Evolutionary conservation across 2,329 filamentous ascomycete genomes (phyloP).

Genomic region (Lachnellula suecica): DNA sequence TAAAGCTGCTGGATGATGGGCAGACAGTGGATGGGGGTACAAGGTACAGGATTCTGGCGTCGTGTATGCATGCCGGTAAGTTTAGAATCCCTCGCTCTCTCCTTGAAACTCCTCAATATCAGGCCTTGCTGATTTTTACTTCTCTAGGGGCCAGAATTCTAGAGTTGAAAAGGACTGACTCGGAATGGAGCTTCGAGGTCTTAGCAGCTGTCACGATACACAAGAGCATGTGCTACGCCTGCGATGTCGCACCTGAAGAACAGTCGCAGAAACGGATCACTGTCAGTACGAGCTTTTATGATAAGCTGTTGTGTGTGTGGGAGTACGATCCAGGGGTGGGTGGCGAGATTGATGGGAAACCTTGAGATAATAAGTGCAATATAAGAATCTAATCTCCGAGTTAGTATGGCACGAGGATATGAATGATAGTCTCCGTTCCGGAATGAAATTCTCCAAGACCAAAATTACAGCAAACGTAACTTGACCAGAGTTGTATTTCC

Average conservation of each 20-base stretch:
- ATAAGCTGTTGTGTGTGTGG: constrained; percentile 70
- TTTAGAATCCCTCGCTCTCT: not conserved
- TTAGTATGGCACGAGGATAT: no score
- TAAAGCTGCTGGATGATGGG: constrained; percentile 57
- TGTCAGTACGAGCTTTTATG: constrained; percentile 77
- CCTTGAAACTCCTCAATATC: no score
- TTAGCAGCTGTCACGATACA: constrained; percentile 78
- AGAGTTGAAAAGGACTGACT: constrained; percentile 7
- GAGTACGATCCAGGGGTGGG: constrained; percentile 27
- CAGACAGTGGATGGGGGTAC: constrained; percentile 1
- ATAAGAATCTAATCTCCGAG: not conserved
- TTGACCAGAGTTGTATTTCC: no score
- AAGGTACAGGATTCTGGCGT: constrained; percentile 65
- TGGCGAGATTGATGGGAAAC: not conserved
- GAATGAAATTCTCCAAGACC: no score
- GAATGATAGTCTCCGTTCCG: no score
- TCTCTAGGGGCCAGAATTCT: not conserved
- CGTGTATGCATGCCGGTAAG: constrained; percentile 90
- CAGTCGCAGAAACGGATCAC: constrained; percentile 38
- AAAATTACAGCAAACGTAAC: no score
- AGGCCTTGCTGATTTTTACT: no score
- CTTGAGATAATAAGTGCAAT: not conserved
- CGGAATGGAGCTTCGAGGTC: constrained; percentile 53
- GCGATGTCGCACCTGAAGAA: constrained; percentile 58
- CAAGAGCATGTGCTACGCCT: constrained; percentile 93